A percentile compares a stretch with the other conserved stretches of the same genome.
These are phyloP conservation scores for Omphalotus guepiniiformis DNA, from an alignment of 768 basidiomycete species.

Conservation along the genomic window DNA sequence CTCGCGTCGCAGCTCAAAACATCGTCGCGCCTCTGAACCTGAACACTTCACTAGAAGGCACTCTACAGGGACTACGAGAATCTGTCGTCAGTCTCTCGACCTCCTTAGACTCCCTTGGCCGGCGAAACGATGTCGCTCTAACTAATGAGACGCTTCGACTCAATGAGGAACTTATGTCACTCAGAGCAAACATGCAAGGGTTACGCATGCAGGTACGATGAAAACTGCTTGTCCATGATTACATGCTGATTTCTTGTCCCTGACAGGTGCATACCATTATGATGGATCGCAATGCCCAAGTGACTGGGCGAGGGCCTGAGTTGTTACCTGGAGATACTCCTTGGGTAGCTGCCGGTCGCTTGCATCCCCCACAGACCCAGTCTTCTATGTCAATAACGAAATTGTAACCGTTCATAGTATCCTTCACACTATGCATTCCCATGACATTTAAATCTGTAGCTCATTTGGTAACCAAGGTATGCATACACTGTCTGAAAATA, in stretches of 20 bases:
- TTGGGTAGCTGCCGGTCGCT: background rate
- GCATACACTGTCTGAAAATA: too few relatives aligned
- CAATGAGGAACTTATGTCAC: conserved; percentile 67
- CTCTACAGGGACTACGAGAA: conserved; percentile 53
- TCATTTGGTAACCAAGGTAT: too few relatives aligned
- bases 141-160: conserved; percentile 68
- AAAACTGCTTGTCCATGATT: background rate
- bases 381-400: too few relatives aligned
- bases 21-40: conserved; percentile 61
- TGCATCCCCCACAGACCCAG: background rate
- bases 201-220: conserved; percentile 69
- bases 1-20: conserved; percentile 1
- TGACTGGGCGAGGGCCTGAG: conserved; percentile 41
- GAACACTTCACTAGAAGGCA: conserved; percentile 58
- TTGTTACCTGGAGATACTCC: conserved; percentile 8
- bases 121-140: conserved; percentile 61
- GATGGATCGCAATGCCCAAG: conserved; percentile 68
- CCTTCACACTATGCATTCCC: too few relatives aligned
- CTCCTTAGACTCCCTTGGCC: conserved; percentile 56
- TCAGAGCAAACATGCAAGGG: conserved; percentile 69
- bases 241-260: conserved; percentile 12
- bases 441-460: too few relatives aligned
- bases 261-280: conserved; percentile 62
- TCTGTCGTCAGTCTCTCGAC: conserved; percentile 57
- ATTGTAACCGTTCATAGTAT: too few relatives aligned